Percentiles rank a stretch among this genome's conserved stretches.
phyloP scores from a whole-genome alignment of 208 protist genomes.

The Trypanosoma cruzi region DNA sequence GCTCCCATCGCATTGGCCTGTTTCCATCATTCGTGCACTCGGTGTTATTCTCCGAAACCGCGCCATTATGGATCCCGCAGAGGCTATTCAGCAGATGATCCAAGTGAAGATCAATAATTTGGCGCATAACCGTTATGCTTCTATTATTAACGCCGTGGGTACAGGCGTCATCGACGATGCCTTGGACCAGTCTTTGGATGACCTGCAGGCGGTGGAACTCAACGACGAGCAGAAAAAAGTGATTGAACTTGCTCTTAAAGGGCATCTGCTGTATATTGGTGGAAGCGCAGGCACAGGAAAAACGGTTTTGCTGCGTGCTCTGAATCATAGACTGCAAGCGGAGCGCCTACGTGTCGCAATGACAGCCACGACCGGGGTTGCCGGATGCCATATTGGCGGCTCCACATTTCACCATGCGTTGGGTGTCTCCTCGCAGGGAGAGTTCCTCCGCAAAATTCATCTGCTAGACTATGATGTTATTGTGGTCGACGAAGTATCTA shows the following conservation, averaged over 20 bases:
- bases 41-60: conserved; percentile 62
- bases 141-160: conserved; percentile 55
- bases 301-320: conserved; percentile 77
- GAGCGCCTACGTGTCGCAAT: conserved; percentile 85
- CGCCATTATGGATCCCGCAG: conserved; percentile 65
- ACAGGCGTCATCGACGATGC: conserved; percentile 23
- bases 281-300: conserved; percentile 92
- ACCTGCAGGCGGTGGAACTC: conserved; percentile 45
- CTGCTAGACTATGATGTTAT: conserved; percentile 89
- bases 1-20: conserved; percentile 72
- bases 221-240: conserved; percentile 87
- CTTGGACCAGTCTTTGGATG: conserved; percentile 3
- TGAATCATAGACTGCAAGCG: conserved; percentile 71
- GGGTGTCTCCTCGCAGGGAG: conserved; percentile 71
- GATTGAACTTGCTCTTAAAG: conserved; percentile 81
- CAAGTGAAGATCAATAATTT: conserved; percentile 81
- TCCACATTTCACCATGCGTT: conserved; percentile 92
- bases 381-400: conserved; percentile 90
- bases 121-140: conserved; percentile 70
- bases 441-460: conserved; percentile 75
- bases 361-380: conserved; percentile 91
- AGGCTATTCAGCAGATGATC: conserved; percentile 80
- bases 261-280: conserved; percentile 88
- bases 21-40: conserved; percentile 60
- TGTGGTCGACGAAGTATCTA: conserved; percentile 94